Percentiles rank a stretch among this genome's conserved stretches.
Evolutionary conservation across 305 asterid species (phyloP).

Genomic region (Ilex paraguariensis): DNA sequence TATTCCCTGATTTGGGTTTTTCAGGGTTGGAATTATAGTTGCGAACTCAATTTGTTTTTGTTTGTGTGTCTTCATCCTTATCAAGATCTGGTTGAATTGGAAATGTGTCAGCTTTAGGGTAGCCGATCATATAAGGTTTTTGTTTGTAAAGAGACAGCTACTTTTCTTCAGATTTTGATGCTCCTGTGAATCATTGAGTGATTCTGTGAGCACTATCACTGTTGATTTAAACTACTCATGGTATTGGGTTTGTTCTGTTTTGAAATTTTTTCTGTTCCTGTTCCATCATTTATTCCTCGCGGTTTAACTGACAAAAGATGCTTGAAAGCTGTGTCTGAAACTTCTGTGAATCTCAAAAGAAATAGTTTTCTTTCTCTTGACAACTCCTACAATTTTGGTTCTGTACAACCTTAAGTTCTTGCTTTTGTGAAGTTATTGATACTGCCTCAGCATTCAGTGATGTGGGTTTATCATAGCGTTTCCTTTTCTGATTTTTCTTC

Average conservation of each 20-base stretch:
- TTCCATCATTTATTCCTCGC: too few species aligned
- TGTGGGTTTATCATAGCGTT: neutral
- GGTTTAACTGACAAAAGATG: neutral
- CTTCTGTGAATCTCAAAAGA: neutral
- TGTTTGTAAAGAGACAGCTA: too few species aligned
- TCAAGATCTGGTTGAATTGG: neutral
- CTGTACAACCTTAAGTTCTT: too few species aligned
- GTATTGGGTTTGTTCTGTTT: neutral
- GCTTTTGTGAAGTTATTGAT: too few species aligned
- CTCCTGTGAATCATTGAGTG: neutral
- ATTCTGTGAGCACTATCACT: neutral
- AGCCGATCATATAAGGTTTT: neutral
- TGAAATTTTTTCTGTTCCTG: neutral
- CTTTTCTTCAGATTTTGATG: neutral
- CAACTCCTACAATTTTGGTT: neutral
- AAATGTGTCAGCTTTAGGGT: neutral
- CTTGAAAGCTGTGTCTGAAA: neutral
- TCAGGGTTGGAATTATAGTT: neutral
- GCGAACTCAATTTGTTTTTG: neutral
- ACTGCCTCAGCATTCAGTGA: neutral
- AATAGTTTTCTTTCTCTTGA: too few species aligned
- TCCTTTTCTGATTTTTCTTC: too few species aligned
- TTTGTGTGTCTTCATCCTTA: neutral
- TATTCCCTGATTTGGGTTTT: neutral
- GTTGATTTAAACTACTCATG: too few species aligned